phyloP scores from a whole-genome alignment of 2,329 filamentous ascomycete species.

The Aspergillus viridinutans region DNA sequence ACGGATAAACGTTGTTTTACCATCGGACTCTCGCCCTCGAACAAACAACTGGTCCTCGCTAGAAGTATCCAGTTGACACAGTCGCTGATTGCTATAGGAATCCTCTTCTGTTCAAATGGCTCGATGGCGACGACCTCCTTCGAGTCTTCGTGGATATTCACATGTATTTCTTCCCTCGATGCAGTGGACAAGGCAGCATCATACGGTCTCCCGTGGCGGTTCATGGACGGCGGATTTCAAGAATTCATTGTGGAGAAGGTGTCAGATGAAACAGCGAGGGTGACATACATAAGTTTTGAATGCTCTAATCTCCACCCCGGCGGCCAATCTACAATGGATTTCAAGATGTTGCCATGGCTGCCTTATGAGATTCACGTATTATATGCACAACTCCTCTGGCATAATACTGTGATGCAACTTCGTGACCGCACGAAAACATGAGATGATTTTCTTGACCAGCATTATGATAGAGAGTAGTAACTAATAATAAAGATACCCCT shows the following conservation, averaged over 20 bases:
- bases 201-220: conserved; percentile 8
- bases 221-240: conserved; percentile 12
- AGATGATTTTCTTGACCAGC: neutral
- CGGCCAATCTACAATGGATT: neutral
- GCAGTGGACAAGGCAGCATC: conserved; percentile 1
- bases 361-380: conserved; percentile 10
- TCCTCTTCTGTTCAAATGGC: no score
- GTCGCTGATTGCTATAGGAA: no score
- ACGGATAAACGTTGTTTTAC: no score
- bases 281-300: conserved; percentile 7
- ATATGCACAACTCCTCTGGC: conserved; percentile 7
- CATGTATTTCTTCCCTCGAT: no score
- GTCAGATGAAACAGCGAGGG: conserved; percentile 4
- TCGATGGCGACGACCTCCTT: no score
- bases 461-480: neutral
- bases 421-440: neutral
- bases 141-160: no score
- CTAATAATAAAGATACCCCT: neutral
- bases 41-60: no score
- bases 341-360: conserved; percentile 5
- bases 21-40: no score
- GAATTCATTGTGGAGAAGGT: conserved; percentile 8
- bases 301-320: conserved; percentile 6
- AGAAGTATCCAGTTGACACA: no score
- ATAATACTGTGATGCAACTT: neutral